phyloP scores from a whole-genome alignment of 73 alveolate genomes.

The Paramecium sonneborni region DNA sequence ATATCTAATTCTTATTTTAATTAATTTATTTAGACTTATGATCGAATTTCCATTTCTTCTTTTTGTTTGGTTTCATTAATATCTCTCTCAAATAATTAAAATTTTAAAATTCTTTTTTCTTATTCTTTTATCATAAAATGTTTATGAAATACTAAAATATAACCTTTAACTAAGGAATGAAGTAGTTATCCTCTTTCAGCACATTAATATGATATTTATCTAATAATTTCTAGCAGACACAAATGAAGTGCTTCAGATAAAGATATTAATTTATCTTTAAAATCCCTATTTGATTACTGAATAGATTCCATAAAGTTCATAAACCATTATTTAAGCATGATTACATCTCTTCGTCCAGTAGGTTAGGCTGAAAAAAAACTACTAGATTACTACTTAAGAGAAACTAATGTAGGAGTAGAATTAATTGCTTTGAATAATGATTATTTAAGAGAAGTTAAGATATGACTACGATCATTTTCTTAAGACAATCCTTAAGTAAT shows the following conservation, averaged over 20 bases:
- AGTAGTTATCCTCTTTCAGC: constrained; percentile 34
- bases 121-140: background rate
- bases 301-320: background rate
- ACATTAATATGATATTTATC: constrained; percentile 39
- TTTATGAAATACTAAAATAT: background rate
- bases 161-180: background rate
- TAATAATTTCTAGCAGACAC: background rate
- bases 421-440: background rate
- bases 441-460: background rate
- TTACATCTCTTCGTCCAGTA: constrained; percentile 41
- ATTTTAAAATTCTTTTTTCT: background rate
- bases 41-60: background rate
- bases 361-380: constrained; percentile 42
- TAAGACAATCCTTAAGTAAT: background rate
- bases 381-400: background rate
- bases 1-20: background rate
- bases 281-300: background rate
- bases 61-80: background rate
- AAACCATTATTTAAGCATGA: constrained; percentile 18
- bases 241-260: background rate
- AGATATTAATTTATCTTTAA: background rate
- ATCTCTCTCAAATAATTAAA: background rate
- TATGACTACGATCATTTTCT: background rate
- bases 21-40: background rate
- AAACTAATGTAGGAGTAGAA: background rate